A percentile compares a stretch with the other conserved stretches of the same genome.
phyloP scores from a whole-genome alignment of 768 basidiomycete species.

The Tulasnella sp. region DNA sequence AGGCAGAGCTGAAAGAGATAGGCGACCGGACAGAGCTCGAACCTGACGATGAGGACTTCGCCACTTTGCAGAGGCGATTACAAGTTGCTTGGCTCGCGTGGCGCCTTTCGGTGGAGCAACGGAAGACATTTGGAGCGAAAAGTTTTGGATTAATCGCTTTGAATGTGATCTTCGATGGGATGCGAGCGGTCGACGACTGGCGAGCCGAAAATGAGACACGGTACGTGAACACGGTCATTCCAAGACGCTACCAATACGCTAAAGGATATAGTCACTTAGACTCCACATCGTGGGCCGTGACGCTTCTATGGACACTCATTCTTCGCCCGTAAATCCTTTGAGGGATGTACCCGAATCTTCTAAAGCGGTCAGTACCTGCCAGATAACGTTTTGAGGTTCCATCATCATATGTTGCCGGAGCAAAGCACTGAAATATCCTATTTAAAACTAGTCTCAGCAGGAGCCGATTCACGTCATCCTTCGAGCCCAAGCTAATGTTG shows the following conservation, averaged over 20 bases:
- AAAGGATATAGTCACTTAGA: neutral
- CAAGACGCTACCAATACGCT: neutral
- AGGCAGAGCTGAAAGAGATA: conserved; percentile 36
- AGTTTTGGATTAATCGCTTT: conserved; percentile 58
- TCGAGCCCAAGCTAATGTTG: conserved; percentile 33
- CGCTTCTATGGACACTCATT: neutral
- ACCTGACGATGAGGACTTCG: conserved; percentile 33
- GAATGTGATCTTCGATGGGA: conserved; percentile 47
- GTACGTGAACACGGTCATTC: neutral
- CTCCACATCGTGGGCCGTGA: neutral
- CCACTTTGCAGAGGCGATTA: conserved; percentile 36
- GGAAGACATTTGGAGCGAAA: conserved; percentile 45
- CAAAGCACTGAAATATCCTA: neutral
- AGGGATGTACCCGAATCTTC: neutral
- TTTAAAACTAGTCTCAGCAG: too few species aligned
- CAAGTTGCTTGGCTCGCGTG: conserved; percentile 49
- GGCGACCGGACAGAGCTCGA: neutral
- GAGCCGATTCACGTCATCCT: conserved; percentile 33
- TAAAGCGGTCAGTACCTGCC: neutral
- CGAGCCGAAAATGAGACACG: neutral
- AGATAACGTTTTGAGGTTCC: too few species aligned
- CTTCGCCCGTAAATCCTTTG: neutral
- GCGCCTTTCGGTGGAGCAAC: conserved; percentile 35
- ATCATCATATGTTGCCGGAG: neutral
- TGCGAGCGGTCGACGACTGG: conserved; percentile 23